These are phyloP conservation scores for Gnaphalium uliginosum DNA, from an alignment of 129 eudicot species.

Conservation along the genomic window DNA sequence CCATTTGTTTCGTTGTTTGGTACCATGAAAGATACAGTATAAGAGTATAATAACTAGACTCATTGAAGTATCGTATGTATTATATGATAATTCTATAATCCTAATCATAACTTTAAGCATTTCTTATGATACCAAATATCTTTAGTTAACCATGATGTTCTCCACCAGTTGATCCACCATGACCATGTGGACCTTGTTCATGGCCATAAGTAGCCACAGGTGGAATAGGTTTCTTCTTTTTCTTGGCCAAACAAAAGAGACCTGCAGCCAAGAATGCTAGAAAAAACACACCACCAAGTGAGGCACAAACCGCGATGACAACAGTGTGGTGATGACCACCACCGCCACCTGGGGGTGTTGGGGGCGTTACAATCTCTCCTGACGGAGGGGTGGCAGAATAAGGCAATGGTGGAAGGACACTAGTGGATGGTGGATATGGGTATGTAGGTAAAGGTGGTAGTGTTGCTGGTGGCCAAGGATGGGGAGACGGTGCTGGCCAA, in stretches of 20 bases:
- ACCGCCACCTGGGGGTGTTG: conserved; percentile 42
- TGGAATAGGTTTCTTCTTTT: conserved; percentile 51
- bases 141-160: background rate
- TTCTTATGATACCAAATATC: background rate
- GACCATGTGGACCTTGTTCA: conserved; percentile 20
- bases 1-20: too few relatives aligned
- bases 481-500: conserved; percentile 2
- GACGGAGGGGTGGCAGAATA: conserved; percentile 24
- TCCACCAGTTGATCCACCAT: conserved; percentile 12
- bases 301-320: conserved; percentile 48
- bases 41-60: background rate
- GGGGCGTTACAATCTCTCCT: conserved; percentile 21
- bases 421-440: conserved; percentile 15
- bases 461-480: conserved; percentile 24
- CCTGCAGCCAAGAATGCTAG: conserved; percentile 62
- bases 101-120: background rate
- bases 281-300: conserved; percentile 57
- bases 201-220: conserved; percentile 26
- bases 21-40: background rate
- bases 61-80: background rate
- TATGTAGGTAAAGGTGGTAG: conserved; percentile 22
- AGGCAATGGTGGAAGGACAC: conserved; percentile 8
- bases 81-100: background rate
- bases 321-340: conserved; percentile 43
- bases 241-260: conserved; percentile 56